Percentiles rank a stretch among this genome's conserved stretches.
Evolutionary conservation across 2,329 filamentous ascomycete genomes (phyloP).

Genomic region (Dactylellina parvicollis): DNA sequence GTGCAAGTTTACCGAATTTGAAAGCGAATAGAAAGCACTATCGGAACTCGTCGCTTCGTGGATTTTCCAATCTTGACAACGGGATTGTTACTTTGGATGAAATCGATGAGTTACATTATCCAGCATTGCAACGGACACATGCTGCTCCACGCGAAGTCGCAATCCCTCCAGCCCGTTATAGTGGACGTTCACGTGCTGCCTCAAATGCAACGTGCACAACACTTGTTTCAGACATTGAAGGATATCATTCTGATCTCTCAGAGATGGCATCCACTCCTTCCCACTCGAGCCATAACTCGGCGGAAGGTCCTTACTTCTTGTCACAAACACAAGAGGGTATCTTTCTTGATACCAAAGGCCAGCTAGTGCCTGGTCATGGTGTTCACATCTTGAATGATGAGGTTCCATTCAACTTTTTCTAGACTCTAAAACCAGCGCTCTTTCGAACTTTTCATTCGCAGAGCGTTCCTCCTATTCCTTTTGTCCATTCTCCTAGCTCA

Average conservation of each 20-base stretch:
- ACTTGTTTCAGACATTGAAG: conserved; percentile 51
- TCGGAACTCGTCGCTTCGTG: conserved; percentile 43
- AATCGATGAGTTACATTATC: conserved; percentile 28
- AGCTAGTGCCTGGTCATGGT: conserved; percentile 9
- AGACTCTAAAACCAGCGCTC: background rate
- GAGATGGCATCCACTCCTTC: conserved; percentile 51
- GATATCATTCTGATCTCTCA: conserved; percentile 44
- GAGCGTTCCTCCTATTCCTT: conserved; percentile 17
- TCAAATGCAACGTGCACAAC: conserved; percentile 54
- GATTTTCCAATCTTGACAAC: conserved; percentile 43
- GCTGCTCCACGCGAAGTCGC: conserved; percentile 50
- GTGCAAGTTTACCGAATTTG: conserved; percentile 48
- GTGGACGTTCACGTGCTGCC: conserved; percentile 52
- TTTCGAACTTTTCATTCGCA: too few relatives aligned
- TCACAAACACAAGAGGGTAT: conserved; percentile 36
- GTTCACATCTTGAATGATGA: conserved; percentile 49
- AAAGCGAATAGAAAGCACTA: conserved; percentile 47
- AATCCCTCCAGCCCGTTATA: conserved; percentile 47
- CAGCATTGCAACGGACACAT: conserved; percentile 21
- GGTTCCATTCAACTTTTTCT: conserved; percentile 51
- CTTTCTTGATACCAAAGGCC: conserved; percentile 37
- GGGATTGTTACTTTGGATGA: conserved; percentile 49
- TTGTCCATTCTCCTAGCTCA: conserved; percentile 6
- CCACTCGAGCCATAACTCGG: conserved; percentile 50
- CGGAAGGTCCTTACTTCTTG: conserved; percentile 45